Evolutionary conservation across 371 early-diverging fungal genomes (phyloP).

Genomic region (Umbelopsis sp.): DNA sequence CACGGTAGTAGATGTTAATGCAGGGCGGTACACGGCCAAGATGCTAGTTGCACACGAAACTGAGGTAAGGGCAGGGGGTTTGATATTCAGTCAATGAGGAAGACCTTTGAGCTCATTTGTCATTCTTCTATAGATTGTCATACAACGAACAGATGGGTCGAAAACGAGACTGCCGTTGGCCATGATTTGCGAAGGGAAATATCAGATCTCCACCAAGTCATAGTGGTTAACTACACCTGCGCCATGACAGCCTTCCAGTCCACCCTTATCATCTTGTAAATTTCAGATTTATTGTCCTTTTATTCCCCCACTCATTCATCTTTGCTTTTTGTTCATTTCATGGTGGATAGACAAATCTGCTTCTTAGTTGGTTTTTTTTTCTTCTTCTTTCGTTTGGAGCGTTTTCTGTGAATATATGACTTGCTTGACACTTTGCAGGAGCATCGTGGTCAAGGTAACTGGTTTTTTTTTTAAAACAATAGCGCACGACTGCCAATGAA

Average conservation of each 20-base stretch:
- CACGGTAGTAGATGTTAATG: constrained; percentile 34
- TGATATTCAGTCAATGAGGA: too few species aligned
- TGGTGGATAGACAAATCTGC: constrained; percentile 3
- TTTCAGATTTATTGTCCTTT: constrained; percentile 18
- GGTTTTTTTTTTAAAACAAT: too few species aligned
- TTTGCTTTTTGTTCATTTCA: neutral
- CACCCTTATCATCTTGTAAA: constrained; percentile 6
- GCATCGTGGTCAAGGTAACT: too few species aligned
- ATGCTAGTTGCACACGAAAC: constrained; percentile 28
- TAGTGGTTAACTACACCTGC: neutral
- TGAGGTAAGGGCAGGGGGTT: constrained; percentile 19
- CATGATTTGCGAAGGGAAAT: constrained; percentile 31
- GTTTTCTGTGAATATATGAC: too few species aligned
- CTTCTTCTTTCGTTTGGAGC: neutral
- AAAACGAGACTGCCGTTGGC: constrained; percentile 31
- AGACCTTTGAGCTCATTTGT: neutral
- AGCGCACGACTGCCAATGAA: too few species aligned
- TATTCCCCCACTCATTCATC: constrained; percentile 17
- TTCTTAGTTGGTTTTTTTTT: neutral
- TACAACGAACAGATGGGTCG: constrained; percentile 37
- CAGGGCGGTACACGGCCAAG: constrained; percentile 35
- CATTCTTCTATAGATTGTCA: constrained; percentile 21
- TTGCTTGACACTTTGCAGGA: too few species aligned
- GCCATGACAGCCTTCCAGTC: neutral
- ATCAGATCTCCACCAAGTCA: constrained; percentile 31